Base-by-base conservation (phyloP, 2,329 filamentous ascomycete species). In the Paraconiothyrium sp. region DNA sequence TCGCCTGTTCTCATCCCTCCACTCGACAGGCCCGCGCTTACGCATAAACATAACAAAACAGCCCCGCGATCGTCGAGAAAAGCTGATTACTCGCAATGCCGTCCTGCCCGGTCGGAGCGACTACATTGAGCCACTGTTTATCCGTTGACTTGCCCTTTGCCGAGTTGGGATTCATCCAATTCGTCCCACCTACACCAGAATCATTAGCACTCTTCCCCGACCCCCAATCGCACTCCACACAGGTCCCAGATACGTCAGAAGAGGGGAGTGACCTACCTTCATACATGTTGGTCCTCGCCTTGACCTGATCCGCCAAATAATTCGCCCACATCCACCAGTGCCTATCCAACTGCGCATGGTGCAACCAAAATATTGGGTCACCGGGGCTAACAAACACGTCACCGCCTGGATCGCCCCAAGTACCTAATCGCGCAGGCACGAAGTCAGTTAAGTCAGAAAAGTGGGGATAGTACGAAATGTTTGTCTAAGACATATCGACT, bases 271-370 rank as follows among this genome's bases (percentile, higher is more conserved):
- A 59, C 66, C 46, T 52, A 67, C 37, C 83, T 79, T 75, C 74
- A 61, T 84, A 81, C 65, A 64, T 59, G 43, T 62, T 67, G 16
- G 66, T 67, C 56, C 70, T 50, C 2, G 35, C 57, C 60, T 69
- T 70, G 16, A 75, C 30, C 43, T 82, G 73, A 22, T 77, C 64
- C 37, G 72, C 72, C 4, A 63, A 50, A 48, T 73, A 73, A 54
- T 80, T 82, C 68, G 83, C 80, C 83, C 83, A 85, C 60, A 82
- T 81, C 81, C 81, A 83, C 79, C 80, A 85, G 14, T 81, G 72
- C 10, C 82, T 72, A 67, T 85, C 83, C 16, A 85, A 76, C 68
- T 81, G 78, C 4, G 76, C 78, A 63, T 85, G 83, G 63, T 84
- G 83, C 41, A 83, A 71, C 74, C 77, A 85, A 70, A 85, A 85